Conservation (phyloP, 2,329 filamentous ascomycete genomes). For the Colletotrichum melonis region DNA sequence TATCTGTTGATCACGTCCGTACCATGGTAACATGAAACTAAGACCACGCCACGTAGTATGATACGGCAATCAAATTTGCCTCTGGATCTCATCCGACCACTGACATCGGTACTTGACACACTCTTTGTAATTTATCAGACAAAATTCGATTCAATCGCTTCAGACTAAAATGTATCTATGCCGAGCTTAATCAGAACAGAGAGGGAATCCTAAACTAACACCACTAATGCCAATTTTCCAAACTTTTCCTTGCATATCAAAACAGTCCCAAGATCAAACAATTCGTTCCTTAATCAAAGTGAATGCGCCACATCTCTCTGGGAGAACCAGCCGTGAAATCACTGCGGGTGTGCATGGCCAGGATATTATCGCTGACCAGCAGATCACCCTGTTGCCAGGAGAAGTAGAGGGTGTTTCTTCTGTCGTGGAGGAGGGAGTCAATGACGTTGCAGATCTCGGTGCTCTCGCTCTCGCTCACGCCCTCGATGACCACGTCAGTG, state of each 20-base stretch:
- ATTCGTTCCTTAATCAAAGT: slow-evolving; percentile 53
- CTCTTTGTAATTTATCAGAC: not conserved
- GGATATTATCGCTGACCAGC: slow-evolving; percentile 62
- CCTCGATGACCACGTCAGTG: slow-evolving; percentile 56
- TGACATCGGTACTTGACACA: no score
- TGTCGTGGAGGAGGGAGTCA: slow-evolving; percentile 58
- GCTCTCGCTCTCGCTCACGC: slow-evolving; percentile 44
- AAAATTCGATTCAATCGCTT: not conserved
- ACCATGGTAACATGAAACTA: no score
- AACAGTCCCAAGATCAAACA: not conserved
- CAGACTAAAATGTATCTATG: not conserved
- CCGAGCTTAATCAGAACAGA: not conserved
- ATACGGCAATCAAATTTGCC: no score
- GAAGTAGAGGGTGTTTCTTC: slow-evolving; percentile 61
- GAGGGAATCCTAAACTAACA: slow-evolving; percentile 21
- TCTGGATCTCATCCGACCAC: no score
- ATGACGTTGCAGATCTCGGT: slow-evolving; percentile 51
- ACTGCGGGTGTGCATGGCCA: slow-evolving; percentile 62
- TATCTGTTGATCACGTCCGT: no score
- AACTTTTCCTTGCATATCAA: slow-evolving; percentile 4
- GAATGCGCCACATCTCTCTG: slow-evolving; percentile 62
- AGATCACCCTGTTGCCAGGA: slow-evolving; percentile 67
- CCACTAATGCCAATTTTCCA: slow-evolving; percentile 17
- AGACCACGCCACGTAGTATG: no score
- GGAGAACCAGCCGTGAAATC: slow-evolving; percentile 56